phyloP scores from a whole-genome alignment of 2,329 filamentous ascomycete species.

The Lecanicillium sp. region DNA sequence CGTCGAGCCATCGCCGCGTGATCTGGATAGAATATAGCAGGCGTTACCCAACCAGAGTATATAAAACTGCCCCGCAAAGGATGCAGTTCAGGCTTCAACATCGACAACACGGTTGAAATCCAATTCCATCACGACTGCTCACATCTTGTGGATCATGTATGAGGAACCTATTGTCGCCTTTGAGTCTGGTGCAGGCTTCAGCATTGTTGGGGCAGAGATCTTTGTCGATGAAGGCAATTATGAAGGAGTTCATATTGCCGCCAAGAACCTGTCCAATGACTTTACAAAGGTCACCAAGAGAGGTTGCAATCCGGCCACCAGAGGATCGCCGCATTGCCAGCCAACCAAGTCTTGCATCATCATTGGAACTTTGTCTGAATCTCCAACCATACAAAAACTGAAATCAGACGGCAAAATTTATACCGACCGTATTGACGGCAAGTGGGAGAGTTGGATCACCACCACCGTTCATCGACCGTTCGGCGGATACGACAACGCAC shows the following conservation, averaged over 20 bases:
- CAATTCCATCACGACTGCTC: too few relatives aligned
- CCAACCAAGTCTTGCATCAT: conserved; percentile 14
- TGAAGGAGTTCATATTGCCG: conserved; percentile 25
- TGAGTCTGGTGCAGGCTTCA: conserved; percentile 15
- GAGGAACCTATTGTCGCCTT: conserved; percentile 19
- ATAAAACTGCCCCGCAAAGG: too few relatives aligned
- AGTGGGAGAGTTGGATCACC: conserved; percentile 50
- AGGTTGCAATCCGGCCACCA: conserved; percentile 7
- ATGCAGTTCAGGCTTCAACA: too few relatives aligned
- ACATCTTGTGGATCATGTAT: conserved; percentile 14
- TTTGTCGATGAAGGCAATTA: conserved; percentile 21
- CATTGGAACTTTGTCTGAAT: conserved; percentile 15
- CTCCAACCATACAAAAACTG: conserved; percentile 13
- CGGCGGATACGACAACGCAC: conserved; percentile 30
- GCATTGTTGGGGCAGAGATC: conserved; percentile 21
- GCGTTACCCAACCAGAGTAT: too few relatives aligned
- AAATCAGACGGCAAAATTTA: conserved; percentile 14
- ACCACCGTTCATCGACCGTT: conserved; percentile 38
- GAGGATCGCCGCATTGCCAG: conserved; percentile 2
- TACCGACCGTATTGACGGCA: conserved; percentile 23
- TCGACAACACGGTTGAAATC: too few relatives aligned
- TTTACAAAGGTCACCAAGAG: conserved; percentile 17
- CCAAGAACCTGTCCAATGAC: conserved; percentile 20
- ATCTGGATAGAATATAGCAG: too few relatives aligned
- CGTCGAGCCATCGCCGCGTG: too few relatives aligned